Conservation (phyloP, 1,284 basidiomycete genomes). For the Tilletia caries region DNA sequence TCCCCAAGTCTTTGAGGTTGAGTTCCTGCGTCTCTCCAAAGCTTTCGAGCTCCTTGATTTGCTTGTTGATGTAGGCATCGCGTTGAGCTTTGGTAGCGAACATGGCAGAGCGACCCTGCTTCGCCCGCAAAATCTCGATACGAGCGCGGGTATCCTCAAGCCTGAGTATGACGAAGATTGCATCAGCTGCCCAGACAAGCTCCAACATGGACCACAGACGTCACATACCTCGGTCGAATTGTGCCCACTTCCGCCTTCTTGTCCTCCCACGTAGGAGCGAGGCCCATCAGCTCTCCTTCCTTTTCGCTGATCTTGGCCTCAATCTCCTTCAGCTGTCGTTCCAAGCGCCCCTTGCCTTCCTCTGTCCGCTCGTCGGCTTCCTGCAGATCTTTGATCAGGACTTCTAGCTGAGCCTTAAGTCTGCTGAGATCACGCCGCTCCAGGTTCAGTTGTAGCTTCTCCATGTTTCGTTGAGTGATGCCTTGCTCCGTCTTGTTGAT, state of each 20-base stretch:
- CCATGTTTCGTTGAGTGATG: slow-evolving; percentile 67
- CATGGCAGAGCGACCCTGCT: slow-evolving; percentile 45
- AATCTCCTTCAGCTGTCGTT: slow-evolving; percentile 66
- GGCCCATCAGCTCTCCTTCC: slow-evolving; percentile 63
- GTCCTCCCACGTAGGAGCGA: slow-evolving; percentile 68
- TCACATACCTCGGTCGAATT: not conserved
- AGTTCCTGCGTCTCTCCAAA: slow-evolving; percentile 28
- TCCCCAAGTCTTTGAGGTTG: slow-evolving; percentile 27
- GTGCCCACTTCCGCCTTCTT: slow-evolving; percentile 57
- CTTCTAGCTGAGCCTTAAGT: slow-evolving; percentile 70
- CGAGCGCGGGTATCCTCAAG: slow-evolving; percentile 41
- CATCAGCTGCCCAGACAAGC: not conserved
- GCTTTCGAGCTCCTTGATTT: slow-evolving; percentile 35
- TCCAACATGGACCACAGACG: not conserved
- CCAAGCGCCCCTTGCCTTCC: slow-evolving; percentile 58
- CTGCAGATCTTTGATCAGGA: slow-evolving; percentile 74
- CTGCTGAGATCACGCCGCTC: slow-evolving; percentile 60
- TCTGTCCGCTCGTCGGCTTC: slow-evolving; percentile 50
- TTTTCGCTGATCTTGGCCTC: slow-evolving; percentile 65
- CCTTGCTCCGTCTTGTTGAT: slow-evolving; percentile 70
- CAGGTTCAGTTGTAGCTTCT: slow-evolving; percentile 68
- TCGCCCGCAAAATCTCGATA: slow-evolving; percentile 42
- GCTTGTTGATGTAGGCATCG: slow-evolving; percentile 38
- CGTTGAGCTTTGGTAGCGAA: slow-evolving; percentile 43
- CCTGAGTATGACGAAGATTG: not conserved